phyloP scores from a whole-genome alignment of 345 rosid genomes.

The Rhodamnia rubescens region DNA sequence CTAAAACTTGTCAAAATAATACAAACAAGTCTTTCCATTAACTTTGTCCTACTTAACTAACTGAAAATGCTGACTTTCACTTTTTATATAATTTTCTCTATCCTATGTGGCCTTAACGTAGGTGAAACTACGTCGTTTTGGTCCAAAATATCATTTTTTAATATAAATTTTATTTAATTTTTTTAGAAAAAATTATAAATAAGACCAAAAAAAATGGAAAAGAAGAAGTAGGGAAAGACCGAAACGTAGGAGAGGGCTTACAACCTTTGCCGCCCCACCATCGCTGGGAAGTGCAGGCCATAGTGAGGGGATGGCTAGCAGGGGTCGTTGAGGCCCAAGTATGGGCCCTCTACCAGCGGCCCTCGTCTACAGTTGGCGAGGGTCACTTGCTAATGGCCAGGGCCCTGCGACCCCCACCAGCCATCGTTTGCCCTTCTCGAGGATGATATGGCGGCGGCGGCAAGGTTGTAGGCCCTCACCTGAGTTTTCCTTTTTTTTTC shows the following conservation, averaged over 20 bases:
- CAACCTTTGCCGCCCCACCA: background rate
- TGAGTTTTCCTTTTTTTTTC: background rate
- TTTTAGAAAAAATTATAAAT: too few species aligned
- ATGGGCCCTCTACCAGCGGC: too few species aligned
- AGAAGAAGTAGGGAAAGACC: background rate
- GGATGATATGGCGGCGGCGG: background rate
- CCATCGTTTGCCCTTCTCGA: too few species aligned
- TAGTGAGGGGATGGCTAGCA: background rate
- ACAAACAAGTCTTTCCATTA: background rate
- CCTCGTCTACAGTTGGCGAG: too few species aligned
- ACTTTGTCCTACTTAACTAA: accelerated
- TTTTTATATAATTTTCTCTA: background rate
- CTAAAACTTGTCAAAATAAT: background rate
- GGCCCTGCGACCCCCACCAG: too few species aligned
- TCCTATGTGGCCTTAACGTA: background rate
- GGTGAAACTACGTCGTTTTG: background rate
- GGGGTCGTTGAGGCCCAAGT: accelerated
- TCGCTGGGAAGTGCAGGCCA: background rate
- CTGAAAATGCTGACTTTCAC: accelerated
- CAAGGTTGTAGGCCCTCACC: accelerated
- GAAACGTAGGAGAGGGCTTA: background rate
- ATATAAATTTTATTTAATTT: background rate
- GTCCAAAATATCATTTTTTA: accelerated
- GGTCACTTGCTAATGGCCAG: too few species aligned
- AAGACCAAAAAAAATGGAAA: accelerated